Percentiles rank a stretch among this genome's conserved stretches.
Evolutionary conservation across 1,139 yeast species (phyloP).

Genomic region (Hansenula lynferdii): DNA sequence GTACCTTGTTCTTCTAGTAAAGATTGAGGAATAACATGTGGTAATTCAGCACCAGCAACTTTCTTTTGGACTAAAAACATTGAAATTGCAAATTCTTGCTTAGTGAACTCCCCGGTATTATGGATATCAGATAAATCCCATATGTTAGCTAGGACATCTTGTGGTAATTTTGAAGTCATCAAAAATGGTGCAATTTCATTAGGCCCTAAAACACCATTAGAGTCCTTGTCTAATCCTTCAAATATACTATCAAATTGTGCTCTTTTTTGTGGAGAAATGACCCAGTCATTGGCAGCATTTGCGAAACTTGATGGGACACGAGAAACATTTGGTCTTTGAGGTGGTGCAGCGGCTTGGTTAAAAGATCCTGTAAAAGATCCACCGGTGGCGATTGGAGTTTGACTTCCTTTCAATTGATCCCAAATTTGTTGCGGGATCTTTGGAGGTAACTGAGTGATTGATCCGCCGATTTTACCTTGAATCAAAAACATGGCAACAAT

Average conservation of each 20-base stretch:
- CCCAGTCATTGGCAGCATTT: constrained; percentile 66
- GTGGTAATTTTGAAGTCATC: constrained; percentile 81
- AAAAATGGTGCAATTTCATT: constrained; percentile 85
- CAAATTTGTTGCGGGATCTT: constrained; percentile 63
- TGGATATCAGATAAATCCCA: constrained; percentile 96
- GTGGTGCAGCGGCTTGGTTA: constrained; percentile 20
- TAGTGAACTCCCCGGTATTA: constrained; percentile 78
- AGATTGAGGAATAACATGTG: constrained; percentile 58
- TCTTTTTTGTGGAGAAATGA: constrained; percentile 60
- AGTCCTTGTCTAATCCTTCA: constrained; percentile 64
- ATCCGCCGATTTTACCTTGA: constrained; percentile 71
- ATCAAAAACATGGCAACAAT: constrained; percentile 94
- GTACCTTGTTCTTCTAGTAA: constrained; percentile 27
- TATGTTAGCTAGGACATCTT: constrained; percentile 78
- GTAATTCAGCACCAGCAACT: constrained; percentile 71
- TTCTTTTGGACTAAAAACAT: constrained; percentile 87
- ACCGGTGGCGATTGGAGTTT: constrained; percentile 20
- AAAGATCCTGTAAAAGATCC: constrained; percentile 15
- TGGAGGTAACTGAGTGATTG: constrained; percentile 63
- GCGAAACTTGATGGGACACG: constrained; percentile 35
- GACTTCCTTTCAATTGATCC: constrained; percentile 39
- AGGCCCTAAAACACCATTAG: constrained; percentile 62
- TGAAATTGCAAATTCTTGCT: constrained; percentile 85
- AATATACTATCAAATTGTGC: constrained; percentile 78
- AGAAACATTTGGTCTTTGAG: constrained; percentile 21